phyloP scores from a whole-genome alignment of 2,329 filamentous ascomycete genomes.

The Neophaeococcomyces aloes region DNA sequence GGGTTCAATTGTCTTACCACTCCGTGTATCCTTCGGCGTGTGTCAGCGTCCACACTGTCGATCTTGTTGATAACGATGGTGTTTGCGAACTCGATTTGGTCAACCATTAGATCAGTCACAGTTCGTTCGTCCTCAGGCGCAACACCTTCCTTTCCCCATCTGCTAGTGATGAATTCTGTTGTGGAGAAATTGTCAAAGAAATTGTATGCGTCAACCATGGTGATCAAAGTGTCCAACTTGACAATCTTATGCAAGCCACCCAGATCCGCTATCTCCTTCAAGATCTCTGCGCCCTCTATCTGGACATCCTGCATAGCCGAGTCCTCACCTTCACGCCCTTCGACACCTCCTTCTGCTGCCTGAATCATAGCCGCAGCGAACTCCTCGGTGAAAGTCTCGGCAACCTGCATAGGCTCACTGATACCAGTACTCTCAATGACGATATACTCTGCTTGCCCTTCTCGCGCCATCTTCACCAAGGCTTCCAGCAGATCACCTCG shows the following conservation, averaged over 20 bases:
- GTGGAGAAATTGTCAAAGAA: constrained; percentile 64
- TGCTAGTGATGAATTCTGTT: constrained; percentile 53
- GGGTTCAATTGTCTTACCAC: constrained; percentile 56
- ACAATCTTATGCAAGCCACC: constrained; percentile 58
- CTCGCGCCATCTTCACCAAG: constrained; percentile 52
- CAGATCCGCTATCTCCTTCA: constrained; percentile 41
- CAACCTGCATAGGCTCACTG: constrained; percentile 63
- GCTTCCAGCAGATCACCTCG: constrained; percentile 62
- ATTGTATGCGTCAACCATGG: constrained; percentile 62
- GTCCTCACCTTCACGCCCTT: neutral
- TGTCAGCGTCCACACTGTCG: constrained; percentile 46
- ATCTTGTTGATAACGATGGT: constrained; percentile 62
- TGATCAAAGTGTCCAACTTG: constrained; percentile 59
- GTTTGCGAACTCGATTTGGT: constrained; percentile 68
- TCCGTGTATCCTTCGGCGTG: constrained; percentile 39
- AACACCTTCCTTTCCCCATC: constrained; percentile 49
- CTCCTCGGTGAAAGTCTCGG: constrained; percentile 57
- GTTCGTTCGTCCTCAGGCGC: constrained; percentile 59
- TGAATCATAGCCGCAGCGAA: constrained; percentile 41
- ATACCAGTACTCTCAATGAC: constrained; percentile 63
- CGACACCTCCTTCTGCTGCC: constrained; percentile 33
- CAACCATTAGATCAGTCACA: constrained; percentile 64
- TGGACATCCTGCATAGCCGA: constrained; percentile 29
- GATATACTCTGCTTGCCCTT: constrained; percentile 58
- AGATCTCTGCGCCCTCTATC: constrained; percentile 35